Percentiles rank a stretch among this genome's conserved stretches.
Evolutionary conservation across 1,139 yeast genomes (phyloP).

Genomic region (Candida sojae): DNA sequence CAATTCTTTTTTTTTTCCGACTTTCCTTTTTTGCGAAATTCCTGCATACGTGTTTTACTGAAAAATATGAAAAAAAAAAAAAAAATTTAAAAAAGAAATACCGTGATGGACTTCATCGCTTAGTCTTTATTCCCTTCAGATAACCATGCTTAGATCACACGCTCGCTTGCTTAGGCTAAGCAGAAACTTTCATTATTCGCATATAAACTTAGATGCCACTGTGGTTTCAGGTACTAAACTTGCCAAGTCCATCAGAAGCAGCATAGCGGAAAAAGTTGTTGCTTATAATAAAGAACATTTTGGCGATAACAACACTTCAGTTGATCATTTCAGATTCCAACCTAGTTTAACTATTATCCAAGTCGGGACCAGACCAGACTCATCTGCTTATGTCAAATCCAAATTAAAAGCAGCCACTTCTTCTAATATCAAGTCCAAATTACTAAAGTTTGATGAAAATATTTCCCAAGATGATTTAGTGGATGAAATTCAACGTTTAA

Average conservation of each 20-base stretch:
- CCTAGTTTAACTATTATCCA: conserved; percentile 86
- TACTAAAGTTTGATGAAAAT: conserved; percentile 66
- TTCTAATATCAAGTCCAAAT: conserved; percentile 73
- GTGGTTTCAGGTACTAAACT: conserved; percentile 47
- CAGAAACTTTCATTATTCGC: conserved; percentile 18
- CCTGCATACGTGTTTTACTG: background rate
- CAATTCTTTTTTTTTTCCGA: background rate
- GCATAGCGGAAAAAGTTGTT: conserved; percentile 45
- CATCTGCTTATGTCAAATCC: conserved; percentile 93
- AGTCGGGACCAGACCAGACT: conserved; percentile 88
- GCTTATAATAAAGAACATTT: conserved; percentile 35
- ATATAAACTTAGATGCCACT: conserved; percentile 30
- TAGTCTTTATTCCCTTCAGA: background rate
- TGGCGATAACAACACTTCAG: conserved; percentile 13
- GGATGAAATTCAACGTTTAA: conserved; percentile 59
- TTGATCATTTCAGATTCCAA: conserved; percentile 46
- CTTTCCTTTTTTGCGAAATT: background rate
- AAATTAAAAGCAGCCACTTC: conserved; percentile 89
- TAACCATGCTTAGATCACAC: conserved; percentile 3
- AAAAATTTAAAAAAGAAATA: background rate
- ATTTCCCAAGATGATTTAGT: conserved; percentile 61
- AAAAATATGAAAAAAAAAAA: background rate
- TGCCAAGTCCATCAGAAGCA: conserved; percentile 39
- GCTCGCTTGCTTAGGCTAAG: conserved; percentile 5
- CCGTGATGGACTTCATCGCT: too few species aligned